Base-by-base conservation (phyloP, 2,329 filamentous ascomycete species). In the Botrytis porri region DNA sequence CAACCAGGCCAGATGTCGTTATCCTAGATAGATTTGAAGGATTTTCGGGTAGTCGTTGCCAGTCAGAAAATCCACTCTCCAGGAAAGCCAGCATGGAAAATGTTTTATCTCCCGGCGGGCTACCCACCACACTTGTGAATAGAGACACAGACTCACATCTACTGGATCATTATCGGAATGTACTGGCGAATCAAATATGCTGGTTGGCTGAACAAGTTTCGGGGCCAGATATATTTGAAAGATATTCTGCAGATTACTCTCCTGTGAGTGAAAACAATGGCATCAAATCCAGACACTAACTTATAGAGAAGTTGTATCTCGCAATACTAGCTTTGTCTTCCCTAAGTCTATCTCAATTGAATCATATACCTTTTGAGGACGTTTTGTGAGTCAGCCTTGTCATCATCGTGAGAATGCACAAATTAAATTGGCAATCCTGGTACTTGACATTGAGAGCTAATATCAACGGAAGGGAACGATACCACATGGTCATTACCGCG, bases 381-480 rank as follows among this genome's bases (percentile, higher is more conserved):
- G 61, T 41, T 29, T 43, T 71, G 70, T 59, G 51, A 57, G 75
- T 74, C 61, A 81, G 72, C 80, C 81, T 25, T 83, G 79, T 85
- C 48, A 83, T 87, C 16, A 51, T 70, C 48, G 86, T 75, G 76
- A 80, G 35, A 82, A 87, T 78, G 85, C 86, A 43, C 80, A 51
- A 79, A 82, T 77, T 86, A 29, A 82, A 88, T 61, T 86, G 85
- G 76, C 81, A 87, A 61, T 83, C 84, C 35, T 83, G 25, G 4
- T 37, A 84, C 70, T 84, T 82, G 75, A 83, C 84, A 45, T 83
- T 81, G 41, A 81, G 82, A 41, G 83, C 84, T 70, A 82, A 83
- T 70, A 81, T 87, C 73, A 51, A 86, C 75, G 84, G 85, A 18
- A 80, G 87, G 64, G 84, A 87, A 74, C 86, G 88, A 76, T 88